Conservation (phyloP, 2,329 filamentous ascomycete species). For the Fusarium sp. region DNA sequence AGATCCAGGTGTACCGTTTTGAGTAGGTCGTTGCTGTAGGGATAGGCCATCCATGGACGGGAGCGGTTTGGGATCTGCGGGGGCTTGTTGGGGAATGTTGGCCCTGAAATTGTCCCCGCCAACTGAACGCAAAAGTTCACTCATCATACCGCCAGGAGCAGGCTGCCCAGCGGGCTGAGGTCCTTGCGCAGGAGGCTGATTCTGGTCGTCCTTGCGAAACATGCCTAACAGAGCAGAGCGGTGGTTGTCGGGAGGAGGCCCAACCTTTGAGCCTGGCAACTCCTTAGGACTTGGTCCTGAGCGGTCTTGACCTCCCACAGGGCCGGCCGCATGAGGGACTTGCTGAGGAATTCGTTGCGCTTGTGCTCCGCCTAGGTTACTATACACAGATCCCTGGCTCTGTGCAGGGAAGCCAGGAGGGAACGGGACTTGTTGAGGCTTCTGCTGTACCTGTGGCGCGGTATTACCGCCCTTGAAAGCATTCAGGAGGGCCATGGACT, state of each 20-base stretch:
- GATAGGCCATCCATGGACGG: slow-evolving; percentile 37
- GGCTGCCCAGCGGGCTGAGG: slow-evolving; percentile 11
- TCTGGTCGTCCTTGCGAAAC: slow-evolving; percentile 57
- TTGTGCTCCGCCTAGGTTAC: slow-evolving; percentile 16
- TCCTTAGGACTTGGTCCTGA: slow-evolving; percentile 42
- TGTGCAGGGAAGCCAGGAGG: slow-evolving; percentile 10
- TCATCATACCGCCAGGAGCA: slow-evolving; percentile 31
- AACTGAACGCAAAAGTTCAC: slow-evolving; percentile 31
- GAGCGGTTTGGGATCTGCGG: slow-evolving; percentile 20
- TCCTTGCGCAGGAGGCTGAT: slow-evolving; percentile 8
- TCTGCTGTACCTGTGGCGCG: slow-evolving; percentile 34
- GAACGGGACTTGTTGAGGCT: slow-evolving; percentile 22
- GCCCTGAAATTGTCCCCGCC: slow-evolving; percentile 11
- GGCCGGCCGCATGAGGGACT: slow-evolving; percentile 10
- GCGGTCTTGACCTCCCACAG: slow-evolving; percentile 10
- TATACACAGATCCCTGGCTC: slow-evolving; percentile 22
- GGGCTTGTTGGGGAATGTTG: slow-evolving; percentile 25
- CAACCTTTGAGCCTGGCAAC: slow-evolving; percentile 41
- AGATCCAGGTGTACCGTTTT: slow-evolving; percentile 21
- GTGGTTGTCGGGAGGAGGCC: slow-evolving; percentile 47
- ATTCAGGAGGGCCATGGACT: slow-evolving; percentile 56
- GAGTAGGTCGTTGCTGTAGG: slow-evolving; percentile 22
- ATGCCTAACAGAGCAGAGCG: slow-evolving; percentile 61
- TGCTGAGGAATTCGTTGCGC: slow-evolving; percentile 10
- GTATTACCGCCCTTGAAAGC: slow-evolving; percentile 52